Evolutionary conservation across 164 flowering plant genomes (phyloP).

Genomic region (Stephania japonica): DNA sequence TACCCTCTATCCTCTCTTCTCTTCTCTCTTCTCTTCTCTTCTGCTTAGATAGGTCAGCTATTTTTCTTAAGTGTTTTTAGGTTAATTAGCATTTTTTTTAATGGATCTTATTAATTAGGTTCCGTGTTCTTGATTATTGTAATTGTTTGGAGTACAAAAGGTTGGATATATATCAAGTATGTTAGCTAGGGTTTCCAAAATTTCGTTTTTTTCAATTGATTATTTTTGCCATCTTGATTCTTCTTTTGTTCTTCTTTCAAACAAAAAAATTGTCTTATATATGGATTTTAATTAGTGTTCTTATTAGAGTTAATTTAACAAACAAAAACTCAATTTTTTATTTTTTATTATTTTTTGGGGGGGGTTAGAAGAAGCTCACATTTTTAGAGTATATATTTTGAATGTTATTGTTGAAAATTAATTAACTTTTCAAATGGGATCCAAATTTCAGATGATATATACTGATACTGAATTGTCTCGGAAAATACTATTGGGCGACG

Average conservation of each 20-base stretch:
- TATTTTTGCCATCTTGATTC: not conserved
- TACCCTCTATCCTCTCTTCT: constrained; percentile 5
- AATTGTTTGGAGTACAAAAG: not conserved
- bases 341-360: no score
- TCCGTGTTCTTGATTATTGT: no score
- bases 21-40: not conserved
- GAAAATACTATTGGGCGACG: not conserved
- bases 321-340: not conserved
- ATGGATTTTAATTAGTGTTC: not conserved
- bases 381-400: not conserved
- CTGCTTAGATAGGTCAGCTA: not conserved
- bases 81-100: not conserved
- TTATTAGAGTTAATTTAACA: not conserved
- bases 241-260: not conserved
- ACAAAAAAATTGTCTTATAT: not conserved
- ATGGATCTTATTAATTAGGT: not conserved
- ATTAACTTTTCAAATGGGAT: not conserved
- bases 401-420: not conserved
- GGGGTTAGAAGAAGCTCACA: not conserved
- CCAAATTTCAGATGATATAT: not conserved
- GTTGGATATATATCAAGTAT: not conserved
- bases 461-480: not conserved
- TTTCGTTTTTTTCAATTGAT: not conserved
- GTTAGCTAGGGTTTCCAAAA: not conserved
- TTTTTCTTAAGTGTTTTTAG: constrained; percentile 19